A percentile compares a stretch with the other conserved stretches of the same genome.
These are phyloP conservation scores for Panus rudis DNA, from an alignment of 768 basidiomycete genomes.

Conservation along the genomic window DNA sequence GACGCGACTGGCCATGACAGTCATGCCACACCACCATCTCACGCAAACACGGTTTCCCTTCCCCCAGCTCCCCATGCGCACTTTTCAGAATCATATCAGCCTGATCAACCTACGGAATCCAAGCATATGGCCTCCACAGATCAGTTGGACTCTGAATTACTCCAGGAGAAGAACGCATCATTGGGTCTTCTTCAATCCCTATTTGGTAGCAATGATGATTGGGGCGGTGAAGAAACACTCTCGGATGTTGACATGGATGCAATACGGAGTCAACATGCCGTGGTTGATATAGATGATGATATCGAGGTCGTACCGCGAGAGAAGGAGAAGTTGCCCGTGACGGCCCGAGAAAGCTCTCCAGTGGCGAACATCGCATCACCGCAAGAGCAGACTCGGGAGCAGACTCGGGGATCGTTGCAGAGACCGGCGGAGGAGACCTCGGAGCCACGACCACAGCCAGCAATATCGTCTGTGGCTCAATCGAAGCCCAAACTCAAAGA, in stretches of 20 bases:
- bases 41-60: neutral
- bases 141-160: slow-evolving; percentile 23
- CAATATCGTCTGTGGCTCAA: neutral
- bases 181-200: slow-evolving; percentile 46
- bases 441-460: neutral
- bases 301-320: slow-evolving; percentile 10
- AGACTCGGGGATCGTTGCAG: neutral
- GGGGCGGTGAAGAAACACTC: slow-evolving; percentile 55
- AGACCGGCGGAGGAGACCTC: neutral
- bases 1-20: slow-evolving; percentile 11
- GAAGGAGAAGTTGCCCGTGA: neutral
- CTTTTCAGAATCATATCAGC: neutral
- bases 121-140: neutral
- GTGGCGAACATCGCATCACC: neutral
- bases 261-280: slow-evolving; percentile 19
- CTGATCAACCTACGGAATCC: neutral
- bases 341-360: neutral
- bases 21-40: neutral
- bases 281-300: slow-evolving; percentile 21
- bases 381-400: neutral
- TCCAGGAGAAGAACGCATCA: slow-evolving; percentile 36
- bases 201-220: slow-evolving; percentile 44
- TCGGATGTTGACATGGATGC: slow-evolving; percentile 48
- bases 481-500: slow-evolving; percentile 49
- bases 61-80: neutral